Conservation (phyloP, 2,329 filamentous ascomycete species). For the Chaetothyriales sp. region DNA sequence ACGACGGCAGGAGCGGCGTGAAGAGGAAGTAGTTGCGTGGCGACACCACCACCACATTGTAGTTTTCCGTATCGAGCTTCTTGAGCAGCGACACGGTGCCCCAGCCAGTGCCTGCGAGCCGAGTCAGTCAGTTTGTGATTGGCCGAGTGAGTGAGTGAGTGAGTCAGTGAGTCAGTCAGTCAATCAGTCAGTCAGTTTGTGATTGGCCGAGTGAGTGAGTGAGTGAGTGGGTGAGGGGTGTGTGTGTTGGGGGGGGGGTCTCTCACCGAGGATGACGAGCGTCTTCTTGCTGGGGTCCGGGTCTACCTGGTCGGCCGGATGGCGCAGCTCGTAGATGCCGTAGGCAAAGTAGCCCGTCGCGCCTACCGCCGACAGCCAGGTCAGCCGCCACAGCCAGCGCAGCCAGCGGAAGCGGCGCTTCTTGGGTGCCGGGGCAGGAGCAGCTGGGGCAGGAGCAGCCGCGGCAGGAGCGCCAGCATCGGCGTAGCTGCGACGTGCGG, state of each 20-base stretch:
- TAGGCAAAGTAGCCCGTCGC: conserved; percentile 61
- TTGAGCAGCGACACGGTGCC: conserved; percentile 91
- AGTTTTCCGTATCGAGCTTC: conserved; percentile 97
- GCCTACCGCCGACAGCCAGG: conserved; percentile 60
- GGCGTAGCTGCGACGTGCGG: conserved; percentile 37
- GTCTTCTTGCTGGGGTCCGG: conserved; percentile 91
- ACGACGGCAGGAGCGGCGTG: conserved; percentile 91
- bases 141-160: no score
- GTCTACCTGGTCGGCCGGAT: conserved; percentile 64
- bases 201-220: no score
- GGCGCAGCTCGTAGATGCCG: conserved; percentile 66
- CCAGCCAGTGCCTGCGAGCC: conserved; percentile 72
- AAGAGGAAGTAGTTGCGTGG: conserved; percentile 99
- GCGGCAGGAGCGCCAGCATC: conserved; percentile 32
- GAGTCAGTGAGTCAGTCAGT: no score
- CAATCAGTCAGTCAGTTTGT: no score
- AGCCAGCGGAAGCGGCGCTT: conserved; percentile 52
- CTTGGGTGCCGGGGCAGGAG: conserved; percentile 29
- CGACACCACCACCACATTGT: conserved; percentile 96
- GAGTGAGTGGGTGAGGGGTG: no score
- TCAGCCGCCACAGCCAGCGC: conserved; percentile 70
- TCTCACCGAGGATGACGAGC: conserved; percentile 76
- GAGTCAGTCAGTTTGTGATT: conserved; percentile 13
- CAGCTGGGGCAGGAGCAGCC: conserved; percentile 18
- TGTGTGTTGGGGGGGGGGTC: no score